Evolutionary conservation across 768 basidiomycete genomes (phyloP).

Genomic region (Pleurotus sapidus): DNA sequence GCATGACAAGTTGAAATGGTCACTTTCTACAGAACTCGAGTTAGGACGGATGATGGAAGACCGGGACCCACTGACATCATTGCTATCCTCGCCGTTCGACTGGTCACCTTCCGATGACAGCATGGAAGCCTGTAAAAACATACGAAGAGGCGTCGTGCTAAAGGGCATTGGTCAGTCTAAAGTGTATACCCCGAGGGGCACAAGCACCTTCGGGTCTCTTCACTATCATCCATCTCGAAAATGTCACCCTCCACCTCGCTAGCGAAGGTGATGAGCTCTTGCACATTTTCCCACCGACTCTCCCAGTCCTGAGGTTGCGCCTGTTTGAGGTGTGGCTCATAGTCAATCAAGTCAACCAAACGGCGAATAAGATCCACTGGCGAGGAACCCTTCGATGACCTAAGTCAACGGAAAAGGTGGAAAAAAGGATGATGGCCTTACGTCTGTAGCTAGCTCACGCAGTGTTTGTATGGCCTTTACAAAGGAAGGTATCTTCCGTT

Average conservation of each 20-base stretch:
- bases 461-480: slow-evolving; percentile 53
- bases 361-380: slow-evolving; percentile 63
- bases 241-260: slow-evolving; percentile 44
- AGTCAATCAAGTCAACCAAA: slow-evolving; percentile 56
- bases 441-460: slow-evolving; percentile 51
- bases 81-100: slow-evolving; percentile 46
- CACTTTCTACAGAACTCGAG: slow-evolving; percentile 54
- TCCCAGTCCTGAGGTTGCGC: slow-evolving; percentile 68
- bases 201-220: no score
- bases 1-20: slow-evolving; percentile 85
- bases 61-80: slow-evolving; percentile 31
- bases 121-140: slow-evolving; percentile 79
- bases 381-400: slow-evolving; percentile 42
- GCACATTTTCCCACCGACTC: slow-evolving; percentile 80
- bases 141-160: slow-evolving; percentile 59
- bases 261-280: slow-evolving; percentile 80
- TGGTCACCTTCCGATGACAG: slow-evolving; percentile 77
- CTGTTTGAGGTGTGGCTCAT: slow-evolving; percentile 66
- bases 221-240: no score
- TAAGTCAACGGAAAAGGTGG: background rate
- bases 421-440: slow-evolving; percentile 20
- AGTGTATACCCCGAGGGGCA: no score
- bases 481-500: slow-evolving; percentile 60
- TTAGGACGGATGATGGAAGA: background rate
- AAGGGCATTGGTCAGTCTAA: background rate